Evolutionary conservation across 2,329 filamentous ascomycete species (phyloP).

Genomic region (Fusarium caatingaense): DNA sequence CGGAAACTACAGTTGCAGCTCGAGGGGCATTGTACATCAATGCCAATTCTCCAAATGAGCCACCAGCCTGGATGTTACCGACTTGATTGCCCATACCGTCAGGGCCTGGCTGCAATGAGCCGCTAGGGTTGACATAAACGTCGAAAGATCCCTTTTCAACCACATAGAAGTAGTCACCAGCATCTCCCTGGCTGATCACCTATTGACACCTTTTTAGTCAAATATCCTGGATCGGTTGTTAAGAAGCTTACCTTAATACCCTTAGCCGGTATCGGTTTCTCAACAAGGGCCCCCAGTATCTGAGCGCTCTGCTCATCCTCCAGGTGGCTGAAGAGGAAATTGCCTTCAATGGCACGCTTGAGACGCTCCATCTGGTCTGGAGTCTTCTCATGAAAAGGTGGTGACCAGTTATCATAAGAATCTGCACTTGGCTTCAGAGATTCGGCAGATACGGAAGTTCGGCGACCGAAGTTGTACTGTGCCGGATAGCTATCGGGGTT

Average conservation of each 20-base stretch:
- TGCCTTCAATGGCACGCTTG: constrained; percentile 82
- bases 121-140: constrained; percentile 85
- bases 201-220: constrained; percentile 56
- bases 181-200: constrained; percentile 95
- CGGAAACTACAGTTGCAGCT: constrained; percentile 90
- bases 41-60: constrained; percentile 95
- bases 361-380: constrained; percentile 83
- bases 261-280: constrained; percentile 95
- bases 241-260: constrained; percentile 72
- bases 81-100: constrained; percentile 88
- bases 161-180: constrained; percentile 97
- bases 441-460: constrained; percentile 96
- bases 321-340: constrained; percentile 93
- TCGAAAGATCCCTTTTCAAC: constrained; percentile 93
- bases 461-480: constrained; percentile 93
- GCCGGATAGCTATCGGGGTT: constrained; percentile 81
- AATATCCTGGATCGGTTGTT: background rate
- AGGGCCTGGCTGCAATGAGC: constrained; percentile 80
- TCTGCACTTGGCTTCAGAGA: constrained; percentile 90
- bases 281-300: constrained; percentile 89
- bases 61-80: constrained; percentile 83
- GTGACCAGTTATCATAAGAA: constrained; percentile 88
- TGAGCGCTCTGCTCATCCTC: constrained; percentile 92
- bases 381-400: constrained; percentile 86
- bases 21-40: constrained; percentile 99